Evolutionary conservation across 129 eudicot genomes (phyloP).

Genomic region (Lonicera japonica): DNA sequence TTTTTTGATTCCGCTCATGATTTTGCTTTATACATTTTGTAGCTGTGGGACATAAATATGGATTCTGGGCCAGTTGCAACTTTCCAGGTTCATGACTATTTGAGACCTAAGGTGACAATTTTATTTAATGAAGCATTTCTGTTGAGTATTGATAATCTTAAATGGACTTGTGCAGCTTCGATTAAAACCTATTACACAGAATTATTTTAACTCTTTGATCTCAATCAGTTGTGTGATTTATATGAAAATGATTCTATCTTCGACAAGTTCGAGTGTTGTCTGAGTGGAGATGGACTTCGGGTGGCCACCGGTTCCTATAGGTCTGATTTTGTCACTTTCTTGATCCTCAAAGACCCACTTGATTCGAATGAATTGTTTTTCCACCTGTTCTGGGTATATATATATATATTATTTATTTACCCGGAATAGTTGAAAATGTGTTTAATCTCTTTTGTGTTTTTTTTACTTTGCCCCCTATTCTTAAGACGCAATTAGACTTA

Average conservation of each 20-base stretch:
- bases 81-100: constrained; percentile 86
- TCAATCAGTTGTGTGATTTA: constrained; percentile 69
- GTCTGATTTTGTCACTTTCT: constrained; percentile 22
- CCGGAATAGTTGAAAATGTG: too few species aligned
- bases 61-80: constrained; percentile 92
- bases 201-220: constrained; percentile 9
- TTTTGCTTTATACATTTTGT: constrained; percentile 19
- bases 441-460: too few species aligned
- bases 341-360: not conserved
- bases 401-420: too few species aligned
- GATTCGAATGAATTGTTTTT: not conserved
- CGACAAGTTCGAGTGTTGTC: constrained; percentile 91
- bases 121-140: constrained; percentile 7
- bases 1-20: constrained; percentile 6
- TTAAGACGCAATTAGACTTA: too few species aligned
- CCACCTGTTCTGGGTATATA: too few species aligned
- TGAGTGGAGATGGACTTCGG: constrained; percentile 91
- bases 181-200: not conserved
- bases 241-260: constrained; percentile 91
- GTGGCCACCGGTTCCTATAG: constrained; percentile 96
- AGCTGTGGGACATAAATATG: constrained; percentile 98
- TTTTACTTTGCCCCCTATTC: too few species aligned
- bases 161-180: not conserved
- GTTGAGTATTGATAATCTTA: constrained; percentile 1
- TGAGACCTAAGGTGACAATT: constrained; percentile 78